These are phyloP conservation scores for Fusarium torreyae DNA, from an alignment of 2,329 filamentous ascomycete species.

Conservation along the genomic window DNA sequence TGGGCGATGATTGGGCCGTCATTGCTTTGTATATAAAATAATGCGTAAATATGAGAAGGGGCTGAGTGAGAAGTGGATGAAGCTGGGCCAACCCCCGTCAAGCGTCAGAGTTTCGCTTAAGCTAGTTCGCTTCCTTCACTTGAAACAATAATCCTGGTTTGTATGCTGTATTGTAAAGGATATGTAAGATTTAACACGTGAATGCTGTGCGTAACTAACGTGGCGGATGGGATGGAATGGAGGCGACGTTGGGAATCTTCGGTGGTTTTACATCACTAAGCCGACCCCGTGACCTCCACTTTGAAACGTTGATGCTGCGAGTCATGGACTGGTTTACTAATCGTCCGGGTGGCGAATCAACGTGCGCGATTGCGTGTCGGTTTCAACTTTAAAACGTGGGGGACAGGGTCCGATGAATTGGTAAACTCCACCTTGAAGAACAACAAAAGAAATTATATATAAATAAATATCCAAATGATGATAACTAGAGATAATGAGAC, in stretches of 20 bases:
- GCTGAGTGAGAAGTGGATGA: background rate
- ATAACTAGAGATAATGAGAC: background rate
- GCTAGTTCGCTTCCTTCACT: too few relatives aligned
- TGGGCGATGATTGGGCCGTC: conserved; percentile 28
- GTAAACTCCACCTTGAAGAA: conserved; percentile 5
- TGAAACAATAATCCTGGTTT: too few relatives aligned
- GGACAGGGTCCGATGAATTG: background rate
- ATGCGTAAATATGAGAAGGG: background rate
- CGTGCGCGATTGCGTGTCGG: background rate
- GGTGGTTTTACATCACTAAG: conserved; percentile 33
- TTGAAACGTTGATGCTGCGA: background rate
- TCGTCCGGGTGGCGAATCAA: conserved; percentile 11
- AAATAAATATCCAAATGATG: conserved; percentile 11
- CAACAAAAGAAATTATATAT: conserved; percentile 2
- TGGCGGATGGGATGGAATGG: conserved; percentile 21
- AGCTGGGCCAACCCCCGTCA: background rate
- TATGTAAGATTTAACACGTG: too few relatives aligned
- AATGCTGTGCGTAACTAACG: background rate
- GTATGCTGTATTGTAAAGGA: too few relatives aligned
- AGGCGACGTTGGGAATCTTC: conserved; percentile 28
- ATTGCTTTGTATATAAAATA: conserved; percentile 31
- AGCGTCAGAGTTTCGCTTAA: too few relatives aligned
- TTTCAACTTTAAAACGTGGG: conserved; percentile 11
- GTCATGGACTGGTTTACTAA: conserved; percentile 19
- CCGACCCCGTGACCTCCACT: conserved; percentile 34